Evolutionary conservation across 139 green algal species (phyloP), one percentile per base, ranked within the genome.

Genomic region (Chlorokybus atmophyticus): DNA sequence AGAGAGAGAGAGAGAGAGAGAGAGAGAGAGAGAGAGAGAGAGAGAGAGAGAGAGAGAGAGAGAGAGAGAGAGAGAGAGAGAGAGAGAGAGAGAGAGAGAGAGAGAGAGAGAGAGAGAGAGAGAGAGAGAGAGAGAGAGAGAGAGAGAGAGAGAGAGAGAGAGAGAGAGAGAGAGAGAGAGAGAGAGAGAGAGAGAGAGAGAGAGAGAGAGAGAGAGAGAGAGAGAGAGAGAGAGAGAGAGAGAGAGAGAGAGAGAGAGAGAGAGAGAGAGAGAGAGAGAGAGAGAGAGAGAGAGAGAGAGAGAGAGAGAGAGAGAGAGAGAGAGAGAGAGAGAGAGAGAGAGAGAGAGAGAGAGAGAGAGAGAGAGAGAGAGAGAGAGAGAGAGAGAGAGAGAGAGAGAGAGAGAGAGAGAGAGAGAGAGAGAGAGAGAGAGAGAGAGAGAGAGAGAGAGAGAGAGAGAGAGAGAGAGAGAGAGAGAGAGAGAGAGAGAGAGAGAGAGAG

Each of bases 1-100:
- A 44, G 35, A 44, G 35, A 44, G 35, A 44, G 35, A 44, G 35
- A 44, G 35, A 44, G 35, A 44, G 35, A 44, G 35, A 44, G 35
- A 44, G 35, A 44, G 35, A 44, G 35, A 44, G 35, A 44, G 35
- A 44, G 35, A 44, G 35, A 44, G 35, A 44, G 35, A 44, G 35
- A 44, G 35, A 44, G 35, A 44, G 35, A 44, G 35, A 44, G 35
- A 44, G 35, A 44, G 35, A 44, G 35, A 44, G 35, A 44, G 35
- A 44, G 35, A 44, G 35, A 44, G 35, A 44, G 35, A 44, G 35
- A 44, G 35, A 44, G 35, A 44, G 35, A 44, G 14, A 44, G 35
- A 44, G 35, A 14, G 35, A 44, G 35, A 44, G 35, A 14, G 35
- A 44, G 35, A 44, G 35, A 44, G 35, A 44, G 35, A 44, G 35